Conservation (phyloP, 2,329 filamentous ascomycete species). For the Ophiostoma quercus region DNA sequence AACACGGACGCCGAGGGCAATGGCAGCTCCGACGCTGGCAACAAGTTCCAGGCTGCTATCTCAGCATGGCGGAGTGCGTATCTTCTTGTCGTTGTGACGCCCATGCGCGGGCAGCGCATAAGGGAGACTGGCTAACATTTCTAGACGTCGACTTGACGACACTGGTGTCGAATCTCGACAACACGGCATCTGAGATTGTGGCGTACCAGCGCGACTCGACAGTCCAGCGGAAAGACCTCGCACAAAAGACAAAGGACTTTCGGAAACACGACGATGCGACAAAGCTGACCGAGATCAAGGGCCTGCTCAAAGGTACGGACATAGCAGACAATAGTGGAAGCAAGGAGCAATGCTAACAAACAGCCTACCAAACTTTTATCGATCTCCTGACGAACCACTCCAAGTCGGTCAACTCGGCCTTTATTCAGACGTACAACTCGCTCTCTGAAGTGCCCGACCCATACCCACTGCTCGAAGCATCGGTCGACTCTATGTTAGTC, state of each 20-base stretch:
- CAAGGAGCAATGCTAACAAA: not conserved
- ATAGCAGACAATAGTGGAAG: not conserved
- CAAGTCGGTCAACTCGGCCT: conserved; percentile 87
- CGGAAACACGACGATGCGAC: conserved; percentile 83
- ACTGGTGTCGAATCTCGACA: conserved; percentile 80
- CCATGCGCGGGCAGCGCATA: conserved; percentile 1
- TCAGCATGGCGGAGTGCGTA: conserved; percentile 85
- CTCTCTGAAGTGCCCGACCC: conserved; percentile 94
- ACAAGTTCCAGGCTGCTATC: conserved; percentile 96
- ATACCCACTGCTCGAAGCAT: conserved; percentile 92
- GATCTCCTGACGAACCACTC: conserved; percentile 94
- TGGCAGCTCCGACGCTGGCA: conserved; percentile 49
- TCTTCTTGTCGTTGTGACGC: not conserved
- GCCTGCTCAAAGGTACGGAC: conserved; percentile 69
- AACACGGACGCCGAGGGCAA: conserved; percentile 14
- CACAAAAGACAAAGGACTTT: conserved; percentile 99
- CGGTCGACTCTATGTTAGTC: conserved; percentile 85
- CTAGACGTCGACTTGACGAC: conserved; percentile 80
- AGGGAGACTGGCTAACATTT: conserved; percentile 16
- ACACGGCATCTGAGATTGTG: conserved; percentile 91
- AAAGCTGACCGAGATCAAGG: conserved; percentile 85
- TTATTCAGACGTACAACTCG: conserved; percentile 86
- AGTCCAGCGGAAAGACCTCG: conserved; percentile 90
- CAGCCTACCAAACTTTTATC: conserved; percentile 95
- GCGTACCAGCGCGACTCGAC: conserved; percentile 91